These are phyloP conservation scores for Colletotrichum simmondsii DNA, from an alignment of 2,329 filamentous ascomycete genomes.

Conservation along the genomic window DNA sequence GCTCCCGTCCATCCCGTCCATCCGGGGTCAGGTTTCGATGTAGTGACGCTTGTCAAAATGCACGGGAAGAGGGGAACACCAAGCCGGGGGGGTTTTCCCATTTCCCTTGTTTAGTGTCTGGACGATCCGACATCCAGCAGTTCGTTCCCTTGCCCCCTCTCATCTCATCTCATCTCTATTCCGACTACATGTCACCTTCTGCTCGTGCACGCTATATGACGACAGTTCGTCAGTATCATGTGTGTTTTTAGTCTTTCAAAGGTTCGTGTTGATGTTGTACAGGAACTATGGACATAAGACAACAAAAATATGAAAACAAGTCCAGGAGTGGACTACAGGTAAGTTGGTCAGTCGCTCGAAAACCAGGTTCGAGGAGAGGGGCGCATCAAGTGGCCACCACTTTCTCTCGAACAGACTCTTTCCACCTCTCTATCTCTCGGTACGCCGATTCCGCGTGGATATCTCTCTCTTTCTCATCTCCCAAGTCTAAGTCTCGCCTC, in stretches of 20 bases:
- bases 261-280: conserved; percentile 23
- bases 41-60: conserved; percentile 27
- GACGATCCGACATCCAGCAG: conserved; percentile 1
- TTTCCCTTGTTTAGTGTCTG: neutral
- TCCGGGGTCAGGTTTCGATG: neutral
- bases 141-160: neutral
- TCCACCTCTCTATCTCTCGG: conserved; percentile 9
- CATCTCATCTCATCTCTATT: conserved; percentile 26
- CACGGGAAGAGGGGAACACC: conserved; percentile 18
- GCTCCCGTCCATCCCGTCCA: neutral
- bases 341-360: conserved; percentile 1
- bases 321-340: conserved; percentile 17
- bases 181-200: conserved; percentile 3
- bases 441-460: conserved; percentile 19
- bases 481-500: conserved; percentile 11
- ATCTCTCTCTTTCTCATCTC: conserved; percentile 18
- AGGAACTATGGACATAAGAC: conserved; percentile 16
- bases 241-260: neutral
- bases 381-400: neutral
- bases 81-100: neutral
- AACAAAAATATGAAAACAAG: conserved; percentile 19
- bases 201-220: too few species aligned
- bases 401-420: neutral
- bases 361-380: neutral
- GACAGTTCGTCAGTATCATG: neutral